phyloP scores from a whole-genome alignment of 139 green algal genomes.

The Chlorella vulgaris region DNA sequence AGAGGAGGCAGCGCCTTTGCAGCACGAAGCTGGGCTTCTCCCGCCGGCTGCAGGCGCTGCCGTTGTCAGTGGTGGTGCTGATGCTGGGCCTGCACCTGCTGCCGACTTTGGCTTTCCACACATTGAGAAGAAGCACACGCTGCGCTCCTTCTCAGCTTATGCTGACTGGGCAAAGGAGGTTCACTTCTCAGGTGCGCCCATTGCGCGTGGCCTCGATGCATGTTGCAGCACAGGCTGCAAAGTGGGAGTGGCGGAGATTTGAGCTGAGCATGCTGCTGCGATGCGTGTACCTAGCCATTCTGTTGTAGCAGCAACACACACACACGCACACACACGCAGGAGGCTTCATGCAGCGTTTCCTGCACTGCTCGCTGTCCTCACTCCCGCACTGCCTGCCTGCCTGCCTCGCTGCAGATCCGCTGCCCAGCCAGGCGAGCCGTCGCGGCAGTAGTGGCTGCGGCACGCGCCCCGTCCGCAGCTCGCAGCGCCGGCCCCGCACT shows the following conservation, averaged over 20 bases:
- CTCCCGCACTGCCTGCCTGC: neutral
- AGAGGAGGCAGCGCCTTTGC: no score
- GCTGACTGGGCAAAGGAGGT: constrained; percentile 69
- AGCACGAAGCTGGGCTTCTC: no score
- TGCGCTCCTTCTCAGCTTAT: constrained; percentile 75
- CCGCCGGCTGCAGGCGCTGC: no score
- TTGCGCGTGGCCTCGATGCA: no score
- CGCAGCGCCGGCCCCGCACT: constrained; percentile 19
- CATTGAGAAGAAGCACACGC: constrained; percentile 63
- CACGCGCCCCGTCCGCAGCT: neutral
- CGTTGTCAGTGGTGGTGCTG: no score
- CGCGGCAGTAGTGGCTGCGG: neutral
- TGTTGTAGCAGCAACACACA: no score
- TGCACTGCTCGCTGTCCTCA: neutral
- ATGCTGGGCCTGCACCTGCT: neutral
- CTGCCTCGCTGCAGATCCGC: constrained; percentile 1
- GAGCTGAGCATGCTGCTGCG: no score
- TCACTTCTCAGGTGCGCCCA: constrained; percentile 66
- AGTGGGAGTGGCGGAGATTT: no score
- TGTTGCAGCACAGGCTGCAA: no score
- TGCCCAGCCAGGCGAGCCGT: neutral
- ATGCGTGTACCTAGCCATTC: no score
- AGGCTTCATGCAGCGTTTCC: no score
- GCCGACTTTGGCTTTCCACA: constrained; percentile 43
- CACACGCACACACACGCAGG: no score